These are phyloP conservation scores for Lotus japonicus DNA, from an alignment of 306 rosid species.

Conservation along the genomic window DNA sequence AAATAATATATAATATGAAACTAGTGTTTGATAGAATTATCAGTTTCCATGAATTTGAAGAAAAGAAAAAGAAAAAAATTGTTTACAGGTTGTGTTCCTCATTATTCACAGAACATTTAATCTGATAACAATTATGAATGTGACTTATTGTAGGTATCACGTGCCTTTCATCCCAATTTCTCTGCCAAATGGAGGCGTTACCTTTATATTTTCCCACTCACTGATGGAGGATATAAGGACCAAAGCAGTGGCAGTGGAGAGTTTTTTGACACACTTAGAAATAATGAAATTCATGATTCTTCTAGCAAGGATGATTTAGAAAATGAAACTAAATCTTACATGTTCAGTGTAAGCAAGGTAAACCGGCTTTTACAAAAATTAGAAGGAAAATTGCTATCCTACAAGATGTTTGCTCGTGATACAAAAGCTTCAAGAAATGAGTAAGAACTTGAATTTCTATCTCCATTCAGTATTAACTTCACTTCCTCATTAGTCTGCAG, in stretches of 20 bases:
- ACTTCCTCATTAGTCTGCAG: neutral
- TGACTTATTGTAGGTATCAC: slow-evolving; percentile 65
- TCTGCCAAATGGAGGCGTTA: slow-evolving; percentile 96
- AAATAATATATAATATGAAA: slow-evolving; percentile 11
- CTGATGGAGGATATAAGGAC: slow-evolving; percentile 34
- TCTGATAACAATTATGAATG: slow-evolving; percentile 10
- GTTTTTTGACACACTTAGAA: slow-evolving; percentile 15
- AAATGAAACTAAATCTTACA: slow-evolving; percentile 39
- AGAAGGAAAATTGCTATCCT: slow-evolving; percentile 83
- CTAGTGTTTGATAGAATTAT: slow-evolving; percentile 13
- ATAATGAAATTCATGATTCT: slow-evolving; percentile 21
- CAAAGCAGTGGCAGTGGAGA: slow-evolving; percentile 32
- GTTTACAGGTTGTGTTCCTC: slow-evolving; percentile 18
- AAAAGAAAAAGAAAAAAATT: neutral
- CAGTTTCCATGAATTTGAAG: neutral
- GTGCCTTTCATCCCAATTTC: slow-evolving; percentile 83
- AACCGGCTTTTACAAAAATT: slow-evolving; percentile 55
- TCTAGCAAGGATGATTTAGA: slow-evolving; percentile 24
- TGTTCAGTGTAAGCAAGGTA: slow-evolving; percentile 60
- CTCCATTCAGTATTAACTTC: neutral
- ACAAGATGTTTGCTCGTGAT: slow-evolving; percentile 96
- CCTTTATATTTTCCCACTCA: slow-evolving; percentile 78
- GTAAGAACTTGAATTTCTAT: slow-evolving; percentile 51
- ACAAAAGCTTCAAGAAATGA: slow-evolving; percentile 91
- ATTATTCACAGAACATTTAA: neutral